phyloP scores from a whole-genome alignment of 495 filamentous ascomycete species.

The Bacidia gigantensis region DNA sequence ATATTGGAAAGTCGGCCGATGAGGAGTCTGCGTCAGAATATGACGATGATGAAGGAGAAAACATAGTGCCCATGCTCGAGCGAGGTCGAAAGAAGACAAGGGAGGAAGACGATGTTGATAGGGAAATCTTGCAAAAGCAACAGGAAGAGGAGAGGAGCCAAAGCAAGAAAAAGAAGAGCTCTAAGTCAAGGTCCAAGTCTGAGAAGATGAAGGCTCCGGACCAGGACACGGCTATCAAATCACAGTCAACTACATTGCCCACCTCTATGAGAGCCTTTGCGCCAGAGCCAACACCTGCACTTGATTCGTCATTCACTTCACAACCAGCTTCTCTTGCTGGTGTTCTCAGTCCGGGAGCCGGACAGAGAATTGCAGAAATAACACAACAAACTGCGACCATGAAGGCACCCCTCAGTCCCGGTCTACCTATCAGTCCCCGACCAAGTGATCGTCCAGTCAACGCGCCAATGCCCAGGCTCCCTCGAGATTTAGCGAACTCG shows the following conservation, averaged over 20 bases:
- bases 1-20: constrained; percentile 35
- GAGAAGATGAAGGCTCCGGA: constrained; percentile 2
- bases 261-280: constrained; percentile 11
- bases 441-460: constrained; percentile 61
- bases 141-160: constrained; percentile 51
- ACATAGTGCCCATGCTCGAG: constrained; percentile 44
- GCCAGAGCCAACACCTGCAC: constrained; percentile 9
- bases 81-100: constrained; percentile 75
- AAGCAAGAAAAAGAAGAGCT: constrained; percentile 47
- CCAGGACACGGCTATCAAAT: not conserved
- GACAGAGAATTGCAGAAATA: constrained; percentile 15
- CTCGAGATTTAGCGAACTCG: constrained; percentile 33
- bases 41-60: constrained; percentile 56
- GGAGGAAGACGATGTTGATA: constrained; percentile 72
- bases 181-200: constrained; percentile 23
- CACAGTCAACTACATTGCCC: constrained; percentile 6
- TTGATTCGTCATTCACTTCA: constrained; percentile 12
- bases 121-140: constrained; percentile 48
- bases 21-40: constrained; percentile 71
- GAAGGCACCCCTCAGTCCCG: constrained; percentile 54
- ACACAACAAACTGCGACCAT: constrained; percentile 27
- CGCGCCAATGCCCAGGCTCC: constrained; percentile 56
- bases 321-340: constrained; percentile 26
- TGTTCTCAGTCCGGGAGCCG: constrained; percentile 23
- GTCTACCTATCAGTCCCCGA: constrained; percentile 70